Conservation (phyloP, 192 early-diverging fungal species). For the Phlyctochytrium planicorne region DNA sequence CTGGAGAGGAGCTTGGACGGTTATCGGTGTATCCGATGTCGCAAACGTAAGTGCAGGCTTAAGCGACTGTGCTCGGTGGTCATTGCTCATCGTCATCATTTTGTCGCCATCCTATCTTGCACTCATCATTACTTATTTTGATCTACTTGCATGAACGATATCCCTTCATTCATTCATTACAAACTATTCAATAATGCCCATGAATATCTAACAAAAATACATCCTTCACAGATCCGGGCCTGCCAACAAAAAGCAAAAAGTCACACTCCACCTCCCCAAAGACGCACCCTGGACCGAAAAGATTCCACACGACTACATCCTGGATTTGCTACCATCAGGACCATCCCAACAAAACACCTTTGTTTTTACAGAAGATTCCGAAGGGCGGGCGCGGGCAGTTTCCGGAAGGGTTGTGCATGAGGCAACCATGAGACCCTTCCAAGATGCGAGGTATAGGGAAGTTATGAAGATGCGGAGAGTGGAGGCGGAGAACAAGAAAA, state of each 20-base stretch:
- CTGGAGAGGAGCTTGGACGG: constrained; percentile 69
- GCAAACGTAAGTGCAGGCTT: too few species aligned
- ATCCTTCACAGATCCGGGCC: too few species aligned
- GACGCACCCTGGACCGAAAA: constrained; percentile 55
- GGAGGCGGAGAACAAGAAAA: constrained; percentile 9
- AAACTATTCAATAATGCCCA: not conserved
- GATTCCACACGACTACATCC: constrained; percentile 80
- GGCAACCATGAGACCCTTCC: constrained; percentile 35
- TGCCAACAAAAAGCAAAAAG: constrained; percentile 27
- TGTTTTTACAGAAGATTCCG: constrained; percentile 69
- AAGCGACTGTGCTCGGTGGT: too few species aligned
- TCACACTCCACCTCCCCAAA: constrained; percentile 67
- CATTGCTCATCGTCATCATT: too few species aligned
- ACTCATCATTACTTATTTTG: not conserved
- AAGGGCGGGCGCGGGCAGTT: constrained; percentile 38
- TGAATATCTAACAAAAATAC: too few species aligned
- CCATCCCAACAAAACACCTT: constrained; percentile 59
- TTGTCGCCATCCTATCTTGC: too few species aligned
- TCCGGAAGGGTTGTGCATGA: constrained; percentile 39
- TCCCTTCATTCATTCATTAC: not conserved
- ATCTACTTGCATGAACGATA: constrained; percentile 2
- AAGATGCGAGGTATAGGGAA: constrained; percentile 39
- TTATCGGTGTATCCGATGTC: constrained; percentile 69
- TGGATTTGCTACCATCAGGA: constrained; percentile 58
- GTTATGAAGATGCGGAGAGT: constrained; percentile 18